Percentiles rank a stretch among this genome's conserved stretches.
Conservation (phyloP, 176 grass and related monocot genomes). For the Thinopyrum elongatum region DNA sequence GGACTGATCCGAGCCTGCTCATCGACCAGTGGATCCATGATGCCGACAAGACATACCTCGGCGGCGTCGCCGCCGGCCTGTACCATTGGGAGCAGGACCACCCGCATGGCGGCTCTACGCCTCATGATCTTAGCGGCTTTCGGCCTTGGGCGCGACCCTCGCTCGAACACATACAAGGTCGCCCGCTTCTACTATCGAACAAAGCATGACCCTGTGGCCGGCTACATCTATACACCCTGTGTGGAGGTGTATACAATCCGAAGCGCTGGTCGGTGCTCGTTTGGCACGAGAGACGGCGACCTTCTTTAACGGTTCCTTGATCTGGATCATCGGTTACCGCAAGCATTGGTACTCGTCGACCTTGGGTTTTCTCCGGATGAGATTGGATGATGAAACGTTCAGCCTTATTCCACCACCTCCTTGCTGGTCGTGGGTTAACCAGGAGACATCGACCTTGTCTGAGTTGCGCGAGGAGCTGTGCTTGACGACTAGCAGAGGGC, state of each 20-base stretch:
- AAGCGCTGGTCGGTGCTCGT: no score
- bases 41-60: background rate
- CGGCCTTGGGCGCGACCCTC: background rate
- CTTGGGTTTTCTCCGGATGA: background rate
- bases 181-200: no score
- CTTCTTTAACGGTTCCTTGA: background rate
- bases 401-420: background rate
- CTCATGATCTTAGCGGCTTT: background rate
- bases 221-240: no score
- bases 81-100: background rate
- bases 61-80: no score
- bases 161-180: background rate
- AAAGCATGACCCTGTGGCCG: no score
- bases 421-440: background rate
- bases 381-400: background rate
- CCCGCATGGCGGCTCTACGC: background rate
- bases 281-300: background rate
- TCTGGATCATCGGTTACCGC: background rate
- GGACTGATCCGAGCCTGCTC: background rate
- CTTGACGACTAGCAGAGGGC: no score
- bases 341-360: background rate
- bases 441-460: background rate
- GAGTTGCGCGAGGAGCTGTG: background rate
- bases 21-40: background rate
- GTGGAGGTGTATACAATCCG: background rate